phyloP scores from a whole-genome alignment of 2,329 filamentous ascomycete species.

The Talaromyces islandicus region DNA sequence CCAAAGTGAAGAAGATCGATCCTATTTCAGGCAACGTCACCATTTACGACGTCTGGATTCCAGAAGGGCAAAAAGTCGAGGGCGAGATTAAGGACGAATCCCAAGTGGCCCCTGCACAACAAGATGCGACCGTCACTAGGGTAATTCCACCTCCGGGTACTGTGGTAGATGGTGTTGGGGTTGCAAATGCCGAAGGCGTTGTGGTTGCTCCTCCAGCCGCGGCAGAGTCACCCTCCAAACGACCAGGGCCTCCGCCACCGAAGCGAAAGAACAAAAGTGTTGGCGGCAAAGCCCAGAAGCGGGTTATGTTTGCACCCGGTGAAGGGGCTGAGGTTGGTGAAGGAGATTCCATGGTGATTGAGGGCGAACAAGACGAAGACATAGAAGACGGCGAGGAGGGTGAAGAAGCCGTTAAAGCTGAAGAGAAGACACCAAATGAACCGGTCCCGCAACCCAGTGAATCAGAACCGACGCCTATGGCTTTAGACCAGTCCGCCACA shows the following conservation, averaged over 20 bases:
- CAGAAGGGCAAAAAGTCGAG: slow-evolving; percentile 71
- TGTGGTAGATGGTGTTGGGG: slow-evolving; percentile 53
- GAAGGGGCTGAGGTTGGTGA: slow-evolving; percentile 31
- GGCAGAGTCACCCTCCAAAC: slow-evolving; percentile 32
- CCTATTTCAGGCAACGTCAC: slow-evolving; percentile 71
- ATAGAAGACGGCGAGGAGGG: slow-evolving; percentile 44
- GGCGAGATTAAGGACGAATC: slow-evolving; percentile 67
- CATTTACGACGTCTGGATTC: slow-evolving; percentile 75
- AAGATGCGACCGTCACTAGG: slow-evolving; percentile 26
- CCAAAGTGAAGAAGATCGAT: slow-evolving; percentile 72
- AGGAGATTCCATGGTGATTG: slow-evolving; percentile 43
- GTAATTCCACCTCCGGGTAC: slow-evolving; percentile 50
- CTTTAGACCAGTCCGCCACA: neutral
- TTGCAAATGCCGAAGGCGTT: slow-evolving; percentile 57
- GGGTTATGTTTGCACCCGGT: slow-evolving; percentile 51
- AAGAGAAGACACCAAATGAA: slow-evolving; percentile 43
- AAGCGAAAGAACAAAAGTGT: slow-evolving; percentile 72
- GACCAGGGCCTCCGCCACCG: slow-evolving; percentile 63
- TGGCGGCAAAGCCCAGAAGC: slow-evolving; percentile 69
- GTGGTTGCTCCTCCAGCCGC: slow-evolving; percentile 47
- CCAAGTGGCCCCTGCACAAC: slow-evolving; percentile 40
- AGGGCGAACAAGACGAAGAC: slow-evolving; percentile 39
- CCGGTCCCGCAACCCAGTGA: slow-evolving; percentile 33
- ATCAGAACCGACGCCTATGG: neutral
- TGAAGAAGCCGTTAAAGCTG: slow-evolving; percentile 42